Percentiles rank a stretch among this genome's conserved stretches.
These are phyloP conservation scores for Saccharomyces hybrid DNA, from an alignment of 1,139 yeast genomes.

Conservation along the genomic window DNA sequence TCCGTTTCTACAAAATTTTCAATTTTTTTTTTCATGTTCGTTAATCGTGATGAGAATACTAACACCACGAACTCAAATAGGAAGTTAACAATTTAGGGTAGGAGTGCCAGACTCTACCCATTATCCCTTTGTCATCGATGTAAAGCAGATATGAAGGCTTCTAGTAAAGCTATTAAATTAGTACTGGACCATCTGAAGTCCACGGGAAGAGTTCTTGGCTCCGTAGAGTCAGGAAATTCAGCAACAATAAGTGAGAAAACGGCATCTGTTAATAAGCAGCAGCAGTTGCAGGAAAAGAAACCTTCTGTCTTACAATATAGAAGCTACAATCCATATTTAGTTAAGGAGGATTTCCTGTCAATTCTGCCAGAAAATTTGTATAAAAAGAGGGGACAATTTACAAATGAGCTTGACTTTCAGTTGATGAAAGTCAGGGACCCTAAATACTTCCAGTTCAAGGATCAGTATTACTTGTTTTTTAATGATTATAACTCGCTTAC, in stretches of 20 bases:
- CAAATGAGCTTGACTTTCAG: conserved; percentile 9
- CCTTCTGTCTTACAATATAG: conserved; percentile 11
- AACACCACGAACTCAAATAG: background rate
- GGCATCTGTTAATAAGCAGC: background rate
- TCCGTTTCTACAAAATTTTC: background rate
- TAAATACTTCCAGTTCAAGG: conserved; percentile 25
- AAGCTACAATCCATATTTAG: conserved; percentile 21
- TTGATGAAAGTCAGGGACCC: conserved; percentile 25
- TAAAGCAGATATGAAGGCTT: background rate
- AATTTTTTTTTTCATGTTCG: background rate
- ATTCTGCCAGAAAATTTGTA: conserved; percentile 9
- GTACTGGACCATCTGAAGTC: conserved; percentile 1
- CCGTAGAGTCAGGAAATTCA: background rate
- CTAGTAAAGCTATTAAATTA: background rate
- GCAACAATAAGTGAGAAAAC: background rate
- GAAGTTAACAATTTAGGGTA: background rate
- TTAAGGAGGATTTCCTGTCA: conserved; percentile 15
- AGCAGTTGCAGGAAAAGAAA: background rate
- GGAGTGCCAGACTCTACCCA: background rate
- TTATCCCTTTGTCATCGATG: background rate
- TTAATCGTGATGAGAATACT: background rate
- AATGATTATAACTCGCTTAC: conserved; percentile 12
- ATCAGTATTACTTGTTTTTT: conserved; percentile 23
- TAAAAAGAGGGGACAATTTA: conserved; percentile 1
- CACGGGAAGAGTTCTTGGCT: background rate